Conservation (phyloP, 441 rosid genomes). For the Erodium texanum region DNA sequence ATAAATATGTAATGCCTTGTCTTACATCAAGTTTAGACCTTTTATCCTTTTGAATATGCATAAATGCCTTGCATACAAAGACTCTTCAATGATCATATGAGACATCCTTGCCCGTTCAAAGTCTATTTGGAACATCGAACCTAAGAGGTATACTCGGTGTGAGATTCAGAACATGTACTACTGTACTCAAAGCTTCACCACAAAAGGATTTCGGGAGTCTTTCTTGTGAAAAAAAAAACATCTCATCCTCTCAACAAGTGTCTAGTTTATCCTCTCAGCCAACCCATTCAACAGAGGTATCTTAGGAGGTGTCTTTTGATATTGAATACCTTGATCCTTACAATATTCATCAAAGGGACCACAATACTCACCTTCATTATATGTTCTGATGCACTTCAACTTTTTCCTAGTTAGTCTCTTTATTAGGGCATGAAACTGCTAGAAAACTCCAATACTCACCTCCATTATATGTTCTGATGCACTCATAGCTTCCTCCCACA, state of each 20-base stretch:
- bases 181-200: not conserved
- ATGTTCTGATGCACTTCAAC: no score
- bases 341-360: no score
- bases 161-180: not conserved
- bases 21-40: not conserved
- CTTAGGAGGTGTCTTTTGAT: conserved; percentile 5
- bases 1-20: not conserved
- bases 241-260: conserved; percentile 4
- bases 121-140: not conserved
- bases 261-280: conserved; percentile 14
- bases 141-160: not conserved
- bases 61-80: not conserved
- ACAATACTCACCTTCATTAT: no score
- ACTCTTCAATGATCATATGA: not conserved
- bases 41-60: not conserved
- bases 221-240: conserved; percentile 16
- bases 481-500: no score
- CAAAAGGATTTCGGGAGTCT: not conserved
- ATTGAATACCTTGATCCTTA: no score
- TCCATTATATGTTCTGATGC: no score
- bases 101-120: not conserved
- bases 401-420: no score
- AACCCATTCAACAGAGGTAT: conserved; percentile 3
- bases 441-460: no score
- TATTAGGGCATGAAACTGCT: no score